Conservation (phyloP, 2,329 filamentous ascomycete species). For the Monilinia aucupariae region DNA sequence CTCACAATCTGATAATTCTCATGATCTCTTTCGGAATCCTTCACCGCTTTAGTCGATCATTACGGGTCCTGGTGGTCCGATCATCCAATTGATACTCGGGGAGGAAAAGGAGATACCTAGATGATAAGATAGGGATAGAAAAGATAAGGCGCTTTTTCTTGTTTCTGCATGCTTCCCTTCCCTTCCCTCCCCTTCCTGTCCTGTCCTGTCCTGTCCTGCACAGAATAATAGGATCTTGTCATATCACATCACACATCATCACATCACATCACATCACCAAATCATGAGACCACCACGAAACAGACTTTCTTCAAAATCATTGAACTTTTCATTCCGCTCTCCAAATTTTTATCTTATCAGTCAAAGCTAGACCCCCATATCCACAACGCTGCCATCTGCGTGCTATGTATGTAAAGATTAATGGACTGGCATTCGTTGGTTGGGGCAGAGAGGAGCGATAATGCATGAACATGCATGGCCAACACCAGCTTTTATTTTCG, state of each 20-base stretch:
- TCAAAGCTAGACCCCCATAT: neutral
- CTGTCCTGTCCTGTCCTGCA: no score
- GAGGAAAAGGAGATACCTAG: neutral
- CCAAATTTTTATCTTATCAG: neutral
- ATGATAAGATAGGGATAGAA: neutral
- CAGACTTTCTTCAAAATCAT: neutral
- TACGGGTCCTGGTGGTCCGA: no score
- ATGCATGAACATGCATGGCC: conserved; percentile 13
- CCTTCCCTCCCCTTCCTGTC: no score
- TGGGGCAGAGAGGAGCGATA: conserved; percentile 4
- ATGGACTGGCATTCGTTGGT: neutral
- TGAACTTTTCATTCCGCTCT: conserved; percentile 6
- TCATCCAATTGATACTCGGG: neutral
- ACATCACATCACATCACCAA: neutral
- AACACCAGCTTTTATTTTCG: conserved; percentile 7
- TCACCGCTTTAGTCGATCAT: conserved; percentile 11
- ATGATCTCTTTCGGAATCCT: neutral
- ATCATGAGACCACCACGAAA: neutral
- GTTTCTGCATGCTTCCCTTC: no score
- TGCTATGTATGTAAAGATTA: neutral
- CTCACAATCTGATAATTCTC: no score
- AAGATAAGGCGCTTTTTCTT: neutral
- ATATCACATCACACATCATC: neutral
- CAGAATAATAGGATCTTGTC: neutral
- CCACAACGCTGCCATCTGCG: conserved; percentile 2